phyloP scores from a whole-genome alignment of 345 rosid genomes.

The Citropsis articulata region DNA sequence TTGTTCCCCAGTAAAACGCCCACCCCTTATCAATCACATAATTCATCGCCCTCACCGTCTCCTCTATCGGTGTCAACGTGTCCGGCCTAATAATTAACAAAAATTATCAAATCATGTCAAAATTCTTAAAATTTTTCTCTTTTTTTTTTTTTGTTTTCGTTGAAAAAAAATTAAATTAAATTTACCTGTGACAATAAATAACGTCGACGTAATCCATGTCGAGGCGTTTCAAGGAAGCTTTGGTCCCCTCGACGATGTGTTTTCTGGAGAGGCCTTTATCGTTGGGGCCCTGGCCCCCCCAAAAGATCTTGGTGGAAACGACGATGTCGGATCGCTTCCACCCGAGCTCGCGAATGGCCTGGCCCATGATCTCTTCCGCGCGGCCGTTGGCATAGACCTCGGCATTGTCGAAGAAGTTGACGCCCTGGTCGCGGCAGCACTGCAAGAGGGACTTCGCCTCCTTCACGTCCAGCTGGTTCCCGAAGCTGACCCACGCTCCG shows the following conservation, averaged over 20 bases:
- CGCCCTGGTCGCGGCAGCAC: slow-evolving; percentile 89
- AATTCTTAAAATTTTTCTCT: too few relatives aligned
- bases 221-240: slow-evolving; percentile 84
- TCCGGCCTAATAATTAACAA: slow-evolving; percentile 69
- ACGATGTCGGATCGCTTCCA: slow-evolving; percentile 95
- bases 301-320: slow-evolving; percentile 91
- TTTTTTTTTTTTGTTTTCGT: too few relatives aligned
- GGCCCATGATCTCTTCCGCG: slow-evolving; percentile 99
- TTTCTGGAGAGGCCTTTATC: slow-evolving; percentile 90
- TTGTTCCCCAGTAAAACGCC: slow-evolving; percentile 99
- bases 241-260: slow-evolving; percentile 91
- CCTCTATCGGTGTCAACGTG: slow-evolving; percentile 82
- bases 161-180: not conserved
- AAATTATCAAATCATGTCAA: not conserved
- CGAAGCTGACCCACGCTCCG: slow-evolving; percentile 96
- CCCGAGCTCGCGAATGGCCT: slow-evolving; percentile 94
- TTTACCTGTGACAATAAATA: slow-evolving; percentile 76
- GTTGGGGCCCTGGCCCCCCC: slow-evolving; percentile 98
- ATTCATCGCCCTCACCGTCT: slow-evolving; percentile 96
- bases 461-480: slow-evolving; percentile 94
- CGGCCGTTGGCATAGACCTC: slow-evolving; percentile 97
- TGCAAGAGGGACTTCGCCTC: slow-evolving; percentile 91
- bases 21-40: slow-evolving; percentile 92
- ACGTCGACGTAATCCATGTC: slow-evolving; percentile 93
- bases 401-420: slow-evolving; percentile 98